Evolutionary conservation across 2,329 filamentous ascomycete genomes (phyloP).

Genomic region (Claviceps spartinae): DNA sequence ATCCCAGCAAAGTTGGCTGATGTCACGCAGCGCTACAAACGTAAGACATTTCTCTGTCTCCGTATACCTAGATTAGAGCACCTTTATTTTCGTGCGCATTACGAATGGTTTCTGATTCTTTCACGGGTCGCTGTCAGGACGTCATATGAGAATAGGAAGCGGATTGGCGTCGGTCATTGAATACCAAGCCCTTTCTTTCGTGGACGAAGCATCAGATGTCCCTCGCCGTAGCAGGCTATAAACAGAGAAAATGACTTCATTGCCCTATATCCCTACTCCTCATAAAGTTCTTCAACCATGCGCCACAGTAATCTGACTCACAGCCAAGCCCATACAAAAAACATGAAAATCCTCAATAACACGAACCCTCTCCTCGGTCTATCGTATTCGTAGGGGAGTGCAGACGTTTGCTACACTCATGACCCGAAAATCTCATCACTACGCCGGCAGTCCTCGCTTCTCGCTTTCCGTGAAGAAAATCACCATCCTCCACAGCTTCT

Average conservation of each 20-base stretch:
- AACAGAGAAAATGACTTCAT: not conserved
- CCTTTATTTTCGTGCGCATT: too few relatives aligned
- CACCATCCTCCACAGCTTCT: slow-evolving; percentile 96
- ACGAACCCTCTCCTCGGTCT: not conserved
- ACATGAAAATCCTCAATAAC: not conserved
- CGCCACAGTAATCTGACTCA: not conserved
- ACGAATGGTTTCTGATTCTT: too few relatives aligned
- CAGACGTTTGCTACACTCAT: not conserved
- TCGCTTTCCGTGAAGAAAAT: slow-evolving; percentile 96
- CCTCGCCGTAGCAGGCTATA: not conserved
- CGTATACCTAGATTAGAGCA: too few relatives aligned
- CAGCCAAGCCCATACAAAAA: not conserved
- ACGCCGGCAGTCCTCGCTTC: slow-evolving; percentile 64
- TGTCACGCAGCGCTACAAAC: too few relatives aligned
- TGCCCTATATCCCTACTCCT: not conserved
- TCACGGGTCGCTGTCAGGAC: too few relatives aligned
- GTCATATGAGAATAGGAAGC: too few relatives aligned
- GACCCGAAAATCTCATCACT: not conserved
- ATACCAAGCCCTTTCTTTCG: not conserved
- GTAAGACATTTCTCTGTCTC: too few relatives aligned
- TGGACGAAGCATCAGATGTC: not conserved
- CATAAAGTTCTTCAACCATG: not conserved
- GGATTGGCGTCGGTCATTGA: too few relatives aligned
- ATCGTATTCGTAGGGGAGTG: not conserved
- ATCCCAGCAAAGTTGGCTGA: too few relatives aligned